Base-by-base conservation (phyloP, 495 filamentous ascomycete species). In the Hyaloscypha bicolor region DNA sequence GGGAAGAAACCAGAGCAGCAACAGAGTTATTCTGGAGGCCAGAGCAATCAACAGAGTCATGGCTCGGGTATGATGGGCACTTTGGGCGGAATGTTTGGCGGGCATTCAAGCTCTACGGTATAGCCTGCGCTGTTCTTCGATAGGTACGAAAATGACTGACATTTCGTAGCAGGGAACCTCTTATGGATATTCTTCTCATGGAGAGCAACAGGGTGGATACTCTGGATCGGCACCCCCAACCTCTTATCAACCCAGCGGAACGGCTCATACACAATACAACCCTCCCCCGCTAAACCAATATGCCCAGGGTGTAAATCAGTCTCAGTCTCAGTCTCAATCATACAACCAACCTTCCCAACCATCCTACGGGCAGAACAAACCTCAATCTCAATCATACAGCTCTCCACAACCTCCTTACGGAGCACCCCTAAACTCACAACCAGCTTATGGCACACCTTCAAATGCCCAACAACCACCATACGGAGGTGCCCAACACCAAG, bases 171-270 rank as follows among this genome's bases (percentile, higher is more conserved):
- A 66, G 30, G 63, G 69, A 57, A 60, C 51, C 21, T 67, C 55
- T 48, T 87, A 77, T 71, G 84, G 84, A 39, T 87, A 87, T 71
- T 85, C 84, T 30, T 45, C 25, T 61, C 39, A 66, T 51, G 82
- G 71, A 5, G 79, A 79, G 9, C 74, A 78, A 37, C 60, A 67
- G 45, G 77, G 81, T 22, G 73, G 74, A 39, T 87, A 87, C 67
- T 79, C 67, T 70, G 83, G 79, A 35, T 77, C 80, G 53, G 78
- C 83, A 29, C 83, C 83, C 39, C 82, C 83, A 8, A 71, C 79
- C 39, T 77, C 80, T 0, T 84, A 84, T 67, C 80, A 83, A 63
- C 72, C 81, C 21, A 52, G 64, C 35, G 72, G 62, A 30, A 69
- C 61, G 21, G 56, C 60, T 22, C 59, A 69, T 35, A 45, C 60